A percentile compares a stretch with the other conserved stretches of the same genome.
Evolutionary conservation across 495 filamentous ascomycete genomes (phyloP).

Genomic region (Tuber brumale): DNA sequence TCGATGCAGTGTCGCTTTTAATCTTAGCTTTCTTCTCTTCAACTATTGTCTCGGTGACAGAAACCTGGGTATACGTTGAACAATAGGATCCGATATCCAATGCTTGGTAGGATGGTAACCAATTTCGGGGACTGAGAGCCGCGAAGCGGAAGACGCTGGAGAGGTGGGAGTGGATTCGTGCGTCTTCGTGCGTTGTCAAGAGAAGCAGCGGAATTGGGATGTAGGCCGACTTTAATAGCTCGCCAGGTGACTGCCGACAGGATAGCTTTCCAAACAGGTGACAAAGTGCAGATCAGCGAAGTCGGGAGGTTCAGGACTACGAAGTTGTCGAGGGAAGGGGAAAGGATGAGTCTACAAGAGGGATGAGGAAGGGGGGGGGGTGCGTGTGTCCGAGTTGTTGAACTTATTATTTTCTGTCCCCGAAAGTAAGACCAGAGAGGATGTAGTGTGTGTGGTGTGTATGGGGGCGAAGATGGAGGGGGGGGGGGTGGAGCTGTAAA

Average conservation of each 20-base stretch:
- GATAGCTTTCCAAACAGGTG: conserved; percentile 17
- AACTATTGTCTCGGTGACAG: conserved; percentile 4
- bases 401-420: conserved; percentile 11
- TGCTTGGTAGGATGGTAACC: conserved; percentile 24
- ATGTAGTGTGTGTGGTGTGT: not conserved
- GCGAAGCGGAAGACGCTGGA: conserved; percentile 18
- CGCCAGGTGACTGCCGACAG: conserved; percentile 26
- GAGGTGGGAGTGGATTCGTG: conserved; percentile 25
- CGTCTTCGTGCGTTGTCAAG: conserved; percentile 38
- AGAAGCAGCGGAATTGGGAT: conserved; percentile 30
- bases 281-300: conserved; percentile 27
- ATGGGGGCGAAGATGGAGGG: conserved; percentile 13
- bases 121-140: conserved; percentile 18
- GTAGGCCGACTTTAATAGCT: conserved; percentile 30
- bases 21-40: conserved; percentile 10
- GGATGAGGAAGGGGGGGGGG: conserved; percentile 13
- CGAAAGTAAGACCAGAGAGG: conserved; percentile 24
- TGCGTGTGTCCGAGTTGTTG: conserved; percentile 5
- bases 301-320: conserved; percentile 19
- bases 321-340: conserved; percentile 19
- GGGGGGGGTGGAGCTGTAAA: conserved; percentile 27
- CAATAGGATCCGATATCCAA: conserved; percentile 18
- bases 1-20: conserved; percentile 16
- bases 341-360: conserved; percentile 8
- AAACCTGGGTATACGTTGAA: conserved; percentile 18